Base-by-base conservation (phyloP, 2,329 filamentous ascomycete genomes). In the Penicillium sp. region DNA sequence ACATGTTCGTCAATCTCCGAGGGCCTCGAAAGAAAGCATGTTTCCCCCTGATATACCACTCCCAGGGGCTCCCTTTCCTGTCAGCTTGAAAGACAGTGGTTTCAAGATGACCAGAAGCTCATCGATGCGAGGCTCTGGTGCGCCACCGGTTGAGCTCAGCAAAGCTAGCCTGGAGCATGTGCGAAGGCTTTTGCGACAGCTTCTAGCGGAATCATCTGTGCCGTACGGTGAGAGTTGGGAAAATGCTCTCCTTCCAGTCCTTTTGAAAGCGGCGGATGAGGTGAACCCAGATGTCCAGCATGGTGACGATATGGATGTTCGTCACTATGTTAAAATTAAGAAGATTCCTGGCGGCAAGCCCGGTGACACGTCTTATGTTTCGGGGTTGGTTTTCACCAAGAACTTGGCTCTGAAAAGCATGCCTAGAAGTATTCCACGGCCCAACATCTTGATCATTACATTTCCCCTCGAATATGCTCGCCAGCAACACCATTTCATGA, bases 341-440 rank as follows among this genome's bases (percentile, higher is more conserved):
- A 95, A 95, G 66, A 93, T 98, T 10, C 88, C 91, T 0, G 92
- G 93, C 13, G 92, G 91, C 13, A 86, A 81, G 56, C 91, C 92
- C 15, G 84, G 88, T 23, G 92, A 98, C 69, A 97, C 92, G 6
- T 85, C 86, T n/a, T 98, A 98, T 68, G 87, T 97, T 13, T 95
- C 93, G 8, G 95, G 93, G 0, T 86, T 98, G 7, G 91, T 98
- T 1, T 98, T 98, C 67, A 93, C 90, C 10, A 98, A 98, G 67
- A 98, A 98, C 56, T 75, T 98, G 44, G 93, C 95, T 0, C 75
- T 97, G 45, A 98, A 98, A 68, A 95, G 87, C 69, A 98, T 98
- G 93, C 86, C 88, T 15, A 82, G 93, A 49, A 88, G 83, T 55
- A 93, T 97, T 54, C 71, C 79, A 10, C 86, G 88, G 47, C 93